Percentiles rank a stretch among this genome's conserved stretches.
Conservation (phyloP, 192 early-diverging fungal species). For the Linnemannia exigua region DNA sequence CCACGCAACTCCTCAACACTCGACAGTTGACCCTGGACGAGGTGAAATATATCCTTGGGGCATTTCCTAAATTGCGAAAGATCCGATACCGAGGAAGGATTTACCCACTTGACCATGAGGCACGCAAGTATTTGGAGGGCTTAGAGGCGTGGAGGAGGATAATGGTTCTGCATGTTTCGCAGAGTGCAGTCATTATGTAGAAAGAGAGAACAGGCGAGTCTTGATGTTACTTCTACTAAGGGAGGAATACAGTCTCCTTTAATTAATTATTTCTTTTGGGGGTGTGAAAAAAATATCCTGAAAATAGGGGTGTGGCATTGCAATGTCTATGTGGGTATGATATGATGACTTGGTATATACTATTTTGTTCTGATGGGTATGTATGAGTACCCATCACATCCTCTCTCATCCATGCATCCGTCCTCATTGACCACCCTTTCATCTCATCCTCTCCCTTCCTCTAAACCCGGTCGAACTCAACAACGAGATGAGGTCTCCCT, state of each 20-base stretch:
- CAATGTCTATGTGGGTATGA: neutral
- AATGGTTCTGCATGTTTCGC: slow-evolving; percentile 17
- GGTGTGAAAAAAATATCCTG: no score
- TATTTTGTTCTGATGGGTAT: neutral
- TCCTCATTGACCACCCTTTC: neutral
- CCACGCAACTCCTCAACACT: neutral
- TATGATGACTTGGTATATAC: neutral
- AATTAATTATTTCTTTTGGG: slow-evolving; percentile 7
- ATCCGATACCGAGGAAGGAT: slow-evolving; percentile 20
- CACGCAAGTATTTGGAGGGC: neutral
- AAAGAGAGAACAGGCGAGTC: neutral
- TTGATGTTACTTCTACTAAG: no score
- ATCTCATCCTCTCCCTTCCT: neutral
- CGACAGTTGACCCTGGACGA: neutral
- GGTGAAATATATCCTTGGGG: neutral
- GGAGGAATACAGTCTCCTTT: no score
- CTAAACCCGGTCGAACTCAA: slow-evolving; percentile 35
- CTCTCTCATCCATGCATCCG: neutral
- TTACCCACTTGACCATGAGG: slow-evolving; percentile 13
- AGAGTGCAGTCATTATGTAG: neutral
- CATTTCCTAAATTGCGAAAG: slow-evolving; percentile 29
- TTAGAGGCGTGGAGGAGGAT: neutral
- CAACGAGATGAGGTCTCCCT: slow-evolving; percentile 22
- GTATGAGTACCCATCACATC: no score
- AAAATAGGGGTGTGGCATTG: no score